Conservation (phyloP, 2,329 filamentous ascomycete species). For the Ophiostoma montium region DNA sequence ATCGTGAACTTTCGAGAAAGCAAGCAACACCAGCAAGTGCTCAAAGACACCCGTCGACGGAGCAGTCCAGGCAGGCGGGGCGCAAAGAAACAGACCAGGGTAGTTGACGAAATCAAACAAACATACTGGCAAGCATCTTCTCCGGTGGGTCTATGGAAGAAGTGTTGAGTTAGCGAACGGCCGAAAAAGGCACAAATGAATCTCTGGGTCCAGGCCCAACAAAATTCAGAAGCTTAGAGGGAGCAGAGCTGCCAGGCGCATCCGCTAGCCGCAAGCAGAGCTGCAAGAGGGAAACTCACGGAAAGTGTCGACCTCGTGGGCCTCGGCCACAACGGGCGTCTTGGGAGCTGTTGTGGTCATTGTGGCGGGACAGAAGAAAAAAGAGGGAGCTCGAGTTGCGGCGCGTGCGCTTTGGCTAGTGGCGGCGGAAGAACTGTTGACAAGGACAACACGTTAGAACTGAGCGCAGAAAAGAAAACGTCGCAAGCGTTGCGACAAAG, state of each 20-base stretch:
- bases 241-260: neutral
- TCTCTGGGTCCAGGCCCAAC: conserved; percentile 6
- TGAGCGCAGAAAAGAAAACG: no score
- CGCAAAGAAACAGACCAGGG: neutral
- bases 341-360: conserved; percentile 31
- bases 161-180: conserved; percentile 10
- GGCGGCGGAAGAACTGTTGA: neutral
- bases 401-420: conserved; percentile 3
- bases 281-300: conserved; percentile 30
- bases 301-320: conserved; percentile 62
- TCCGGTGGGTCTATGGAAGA: conserved; percentile 40
- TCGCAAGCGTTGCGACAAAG: no score
- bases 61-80: no score
- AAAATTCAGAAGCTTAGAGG: conserved; percentile 1
- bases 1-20: neutral
- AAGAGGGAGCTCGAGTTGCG: neutral
- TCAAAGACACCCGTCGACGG: no score
- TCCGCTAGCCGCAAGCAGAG: neutral
- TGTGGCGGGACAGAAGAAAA: conserved; percentile 9
- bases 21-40: no score
- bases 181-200: neutral
- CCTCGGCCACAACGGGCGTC: conserved; percentile 54
- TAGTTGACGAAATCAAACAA: neutral
- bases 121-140: conserved; percentile 55
- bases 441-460: no score